A percentile compares a stretch with the other conserved stretches of the same genome.
phyloP scores from a whole-genome alignment of 2,329 filamentous ascomycete species.

The Pseudogymnoascus sp. region DNA sequence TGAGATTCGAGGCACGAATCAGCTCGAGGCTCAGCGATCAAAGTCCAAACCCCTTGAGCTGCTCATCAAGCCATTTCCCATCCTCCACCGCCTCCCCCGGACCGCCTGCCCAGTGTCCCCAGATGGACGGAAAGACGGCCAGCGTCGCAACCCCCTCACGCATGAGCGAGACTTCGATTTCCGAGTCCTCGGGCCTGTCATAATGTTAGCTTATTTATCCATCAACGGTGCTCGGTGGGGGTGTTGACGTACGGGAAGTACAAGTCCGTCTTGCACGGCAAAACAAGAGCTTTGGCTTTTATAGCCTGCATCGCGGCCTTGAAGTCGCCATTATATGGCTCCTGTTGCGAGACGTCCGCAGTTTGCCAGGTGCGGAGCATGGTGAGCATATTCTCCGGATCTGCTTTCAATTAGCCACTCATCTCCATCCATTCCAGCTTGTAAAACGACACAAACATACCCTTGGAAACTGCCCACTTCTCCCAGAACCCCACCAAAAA shows the following conservation, averaged over 20 bases:
- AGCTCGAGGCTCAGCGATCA: background rate
- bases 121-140: conserved; percentile 49
- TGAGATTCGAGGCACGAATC: background rate
- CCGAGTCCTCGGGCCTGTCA: conserved; percentile 63
- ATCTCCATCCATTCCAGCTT: background rate
- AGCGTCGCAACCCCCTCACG: conserved; percentile 47
- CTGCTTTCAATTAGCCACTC: conserved; percentile 27
- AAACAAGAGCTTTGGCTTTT: conserved; percentile 62
- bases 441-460: conserved; percentile 24
- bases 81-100: conserved; percentile 65
- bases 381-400: conserved; percentile 64
- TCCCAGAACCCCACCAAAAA: conserved; percentile 75
- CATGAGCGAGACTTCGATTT: conserved; percentile 62
- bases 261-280: conserved; percentile 66
- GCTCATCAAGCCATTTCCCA: conserved; percentile 61
- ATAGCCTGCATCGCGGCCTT: conserved; percentile 58
- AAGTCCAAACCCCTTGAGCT: conserved; percentile 40
- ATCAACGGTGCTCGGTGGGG: background rate
- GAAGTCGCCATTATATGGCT: conserved; percentile 60
- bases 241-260: conserved; percentile 59
- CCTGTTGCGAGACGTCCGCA: conserved; percentile 60
- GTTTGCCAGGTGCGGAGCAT: conserved; percentile 77
- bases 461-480: conserved; percentile 60
- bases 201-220: background rate
- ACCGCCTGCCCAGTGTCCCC: conserved; percentile 61